Percentiles rank a stretch among this genome's conserved stretches.
Conservation (phyloP, 306 rosid species). For the Ormosia emarginata region DNA sequence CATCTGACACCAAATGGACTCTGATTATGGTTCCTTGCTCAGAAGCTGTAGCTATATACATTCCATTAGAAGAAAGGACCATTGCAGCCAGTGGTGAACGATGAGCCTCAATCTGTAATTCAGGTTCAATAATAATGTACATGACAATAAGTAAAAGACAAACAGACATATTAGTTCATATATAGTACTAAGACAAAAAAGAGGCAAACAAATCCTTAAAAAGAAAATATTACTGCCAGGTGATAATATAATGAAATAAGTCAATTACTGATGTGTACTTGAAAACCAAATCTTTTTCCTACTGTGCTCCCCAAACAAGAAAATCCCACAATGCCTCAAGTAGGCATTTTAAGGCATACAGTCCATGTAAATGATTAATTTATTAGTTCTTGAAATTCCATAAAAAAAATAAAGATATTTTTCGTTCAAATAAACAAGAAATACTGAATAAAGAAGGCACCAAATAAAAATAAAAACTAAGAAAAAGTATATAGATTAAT, state of each 20-base stretch:
- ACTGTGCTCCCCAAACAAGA: not conserved
- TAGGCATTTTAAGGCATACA: constrained; percentile 12
- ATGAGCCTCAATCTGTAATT: constrained; percentile 86
- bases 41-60: constrained; percentile 92
- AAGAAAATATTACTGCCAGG: not conserved
- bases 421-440: not conserved
- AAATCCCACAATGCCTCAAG: constrained; percentile 9
- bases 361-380: constrained; percentile 7
- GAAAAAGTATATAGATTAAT: not conserved
- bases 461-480: no score
- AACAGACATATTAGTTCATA: not conserved
- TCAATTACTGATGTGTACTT: not conserved
- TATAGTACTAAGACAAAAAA: not conserved
- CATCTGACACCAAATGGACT: constrained; percentile 87
- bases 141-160: constrained; percentile 1
- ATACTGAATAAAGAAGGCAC: not conserved
- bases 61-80: constrained; percentile 82
- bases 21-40: constrained; percentile 95
- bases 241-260: constrained; percentile 7
- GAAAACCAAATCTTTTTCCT: not conserved
- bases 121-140: constrained; percentile 14
- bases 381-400: constrained; percentile 1
- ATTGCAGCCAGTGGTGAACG: constrained; percentile 77
- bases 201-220: not conserved
- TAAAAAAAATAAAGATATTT: not conserved